Evolutionary conservation across 768 basidiomycete species (phyloP).

Genomic region (Chlorophyllum brunneum): DNA sequence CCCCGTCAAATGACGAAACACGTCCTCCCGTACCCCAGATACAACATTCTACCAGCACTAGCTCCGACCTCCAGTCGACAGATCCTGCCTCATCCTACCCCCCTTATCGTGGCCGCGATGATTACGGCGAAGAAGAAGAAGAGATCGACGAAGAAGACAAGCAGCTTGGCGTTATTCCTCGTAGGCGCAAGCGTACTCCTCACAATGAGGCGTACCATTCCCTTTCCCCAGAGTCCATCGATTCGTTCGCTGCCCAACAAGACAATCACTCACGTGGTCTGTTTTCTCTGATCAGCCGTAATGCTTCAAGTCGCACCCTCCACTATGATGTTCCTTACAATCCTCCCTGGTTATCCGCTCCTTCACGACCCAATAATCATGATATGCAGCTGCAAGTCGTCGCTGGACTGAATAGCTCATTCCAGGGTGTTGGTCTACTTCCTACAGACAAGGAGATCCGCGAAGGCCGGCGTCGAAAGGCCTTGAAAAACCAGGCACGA

Average conservation of each 20-base stretch:
- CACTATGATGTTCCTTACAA: constrained; percentile 24
- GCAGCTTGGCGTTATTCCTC: constrained; percentile 26
- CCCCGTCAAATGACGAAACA: neutral
- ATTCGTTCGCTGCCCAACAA: constrained; percentile 35
- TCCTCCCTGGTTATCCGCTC: constrained; percentile 63
- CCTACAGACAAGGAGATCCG: constrained; percentile 45
- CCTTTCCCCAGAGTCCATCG: constrained; percentile 50
- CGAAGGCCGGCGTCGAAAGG: constrained; percentile 16
- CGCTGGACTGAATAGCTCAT: constrained; percentile 67
- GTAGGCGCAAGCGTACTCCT: constrained; percentile 45
- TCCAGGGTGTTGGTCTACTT: constrained; percentile 75
- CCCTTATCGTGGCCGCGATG: constrained; percentile 6
- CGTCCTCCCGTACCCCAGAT: neutral
- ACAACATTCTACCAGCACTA: neutral
- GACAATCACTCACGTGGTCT: constrained; percentile 22
- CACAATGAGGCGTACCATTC: constrained; percentile 62
- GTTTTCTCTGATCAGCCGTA: constrained; percentile 23
- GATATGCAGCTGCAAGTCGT: constrained; percentile 67
- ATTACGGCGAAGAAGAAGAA: constrained; percentile 24
- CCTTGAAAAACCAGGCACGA: constrained; percentile 15
- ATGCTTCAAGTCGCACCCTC: constrained; percentile 15
- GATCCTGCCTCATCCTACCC: constrained; percentile 8
- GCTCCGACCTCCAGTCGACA: neutral
- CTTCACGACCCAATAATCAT: constrained; percentile 54
- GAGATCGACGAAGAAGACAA: constrained; percentile 32